Percentiles rank a stretch among this genome's conserved stretches.
Conservation (phyloP, 306 rosid species). For the Casuarina glauca region DNA sequence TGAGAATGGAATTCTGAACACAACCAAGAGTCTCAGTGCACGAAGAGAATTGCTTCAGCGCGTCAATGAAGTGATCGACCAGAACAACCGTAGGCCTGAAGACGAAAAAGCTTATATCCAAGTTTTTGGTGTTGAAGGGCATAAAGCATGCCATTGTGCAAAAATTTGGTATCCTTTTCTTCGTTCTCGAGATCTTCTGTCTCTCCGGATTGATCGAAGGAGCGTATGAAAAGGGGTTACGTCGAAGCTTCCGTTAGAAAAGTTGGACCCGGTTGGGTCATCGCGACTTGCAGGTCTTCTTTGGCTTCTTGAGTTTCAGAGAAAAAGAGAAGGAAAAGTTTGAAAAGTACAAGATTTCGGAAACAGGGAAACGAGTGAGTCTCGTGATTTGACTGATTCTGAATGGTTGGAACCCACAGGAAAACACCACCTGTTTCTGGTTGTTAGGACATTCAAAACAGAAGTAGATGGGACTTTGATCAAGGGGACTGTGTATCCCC, state of each 20-base stretch:
- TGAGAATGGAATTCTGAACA: constrained; percentile 65
- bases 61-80: constrained; percentile 60
- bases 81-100: constrained; percentile 73
- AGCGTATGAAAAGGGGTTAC: background rate
- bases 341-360: background rate
- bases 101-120: constrained; percentile 61
- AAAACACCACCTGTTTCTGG: background rate
- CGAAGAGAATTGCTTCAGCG: constrained; percentile 57
- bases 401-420: background rate
- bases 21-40: constrained; percentile 68
- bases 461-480: too few species aligned
- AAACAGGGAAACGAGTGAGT: background rate
- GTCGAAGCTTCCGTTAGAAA: constrained; percentile 16
- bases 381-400: background rate
- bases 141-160: constrained; percentile 61
- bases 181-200: background rate
- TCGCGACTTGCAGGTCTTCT: constrained; percentile 27
- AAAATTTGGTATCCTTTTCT: background rate
- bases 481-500: too few species aligned
- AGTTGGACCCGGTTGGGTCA: background rate
- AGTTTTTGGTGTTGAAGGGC: constrained; percentile 53
- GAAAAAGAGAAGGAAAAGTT: background rate
- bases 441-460: background rate
- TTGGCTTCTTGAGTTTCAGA: constrained; percentile 26
- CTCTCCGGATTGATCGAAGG: background rate